Percentiles rank a stretch among this genome's conserved stretches.
Conservation (phyloP, 75 land plant genomes). For the Sequoia sempervirens region DNA sequence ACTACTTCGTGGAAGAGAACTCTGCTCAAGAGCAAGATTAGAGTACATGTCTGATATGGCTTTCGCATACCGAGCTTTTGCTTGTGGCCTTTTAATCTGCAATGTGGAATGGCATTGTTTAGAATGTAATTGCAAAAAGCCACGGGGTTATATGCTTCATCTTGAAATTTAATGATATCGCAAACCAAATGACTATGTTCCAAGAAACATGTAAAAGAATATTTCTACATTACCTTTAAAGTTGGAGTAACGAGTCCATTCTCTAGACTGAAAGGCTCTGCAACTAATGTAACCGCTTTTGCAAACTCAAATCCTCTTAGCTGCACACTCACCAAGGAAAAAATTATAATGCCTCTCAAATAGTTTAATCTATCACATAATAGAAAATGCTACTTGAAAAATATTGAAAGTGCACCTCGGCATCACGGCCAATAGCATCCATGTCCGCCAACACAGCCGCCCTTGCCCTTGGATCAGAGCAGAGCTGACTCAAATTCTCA, state of each 20-base stretch:
- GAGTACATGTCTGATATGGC: slow-evolving; percentile 76
- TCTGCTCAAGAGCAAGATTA: slow-evolving; percentile 18
- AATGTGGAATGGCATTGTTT: slow-evolving; percentile 4
- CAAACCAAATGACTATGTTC: not conserved
- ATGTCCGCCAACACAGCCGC: slow-evolving; percentile 83
- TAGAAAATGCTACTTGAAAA: not conserved
- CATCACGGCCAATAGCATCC: slow-evolving; percentile 79
- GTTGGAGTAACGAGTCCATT: slow-evolving; percentile 94
- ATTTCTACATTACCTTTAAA: slow-evolving; percentile 52
- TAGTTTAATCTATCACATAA: not conserved
- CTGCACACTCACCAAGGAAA: slow-evolving; percentile 22
- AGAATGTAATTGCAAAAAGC: not conserved
- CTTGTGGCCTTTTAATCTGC: slow-evolving; percentile 93
- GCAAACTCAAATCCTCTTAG: slow-evolving; percentile 96
- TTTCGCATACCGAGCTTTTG: slow-evolving; percentile 67
- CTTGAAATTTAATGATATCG: not conserved
- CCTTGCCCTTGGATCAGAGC: slow-evolving; percentile 65
- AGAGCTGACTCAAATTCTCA: slow-evolving; percentile 56
- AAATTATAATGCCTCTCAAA: not conserved
- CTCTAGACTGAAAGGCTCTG: slow-evolving; percentile 80
- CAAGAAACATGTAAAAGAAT: not conserved
- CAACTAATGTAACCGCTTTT: slow-evolving; percentile 75
- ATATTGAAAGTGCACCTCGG: slow-evolving; percentile 46
- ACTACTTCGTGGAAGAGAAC: not conserved
- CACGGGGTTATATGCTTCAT: not conserved